Evolutionary conservation across 2,329 filamentous ascomycete genomes (phyloP).

Genomic region (Neoarthrinium moseri): DNA sequence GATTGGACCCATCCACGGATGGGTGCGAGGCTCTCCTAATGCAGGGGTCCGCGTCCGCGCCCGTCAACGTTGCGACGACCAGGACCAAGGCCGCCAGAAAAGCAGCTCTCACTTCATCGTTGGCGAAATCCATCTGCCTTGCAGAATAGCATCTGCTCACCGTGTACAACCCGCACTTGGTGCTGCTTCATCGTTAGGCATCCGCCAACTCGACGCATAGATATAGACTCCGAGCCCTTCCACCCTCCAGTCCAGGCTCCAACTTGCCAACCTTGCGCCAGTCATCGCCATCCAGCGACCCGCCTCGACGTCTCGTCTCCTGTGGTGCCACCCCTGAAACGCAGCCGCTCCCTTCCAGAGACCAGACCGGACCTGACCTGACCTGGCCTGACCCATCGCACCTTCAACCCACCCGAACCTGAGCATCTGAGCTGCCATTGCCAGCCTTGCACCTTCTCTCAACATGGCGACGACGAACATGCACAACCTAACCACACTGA

Average conservation of each 20-base stretch:
- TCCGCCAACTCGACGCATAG: not conserved
- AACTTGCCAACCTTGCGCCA: no score
- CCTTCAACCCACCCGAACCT: not conserved
- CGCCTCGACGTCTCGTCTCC: no score
- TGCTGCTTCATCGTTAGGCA: conserved; percentile 3
- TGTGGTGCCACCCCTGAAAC: not conserved
- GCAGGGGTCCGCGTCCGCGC: not conserved
- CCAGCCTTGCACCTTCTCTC: conserved; percentile 2
- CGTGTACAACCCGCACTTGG: not conserved
- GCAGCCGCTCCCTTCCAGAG: not conserved
- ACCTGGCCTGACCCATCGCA: not conserved
- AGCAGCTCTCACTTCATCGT: no score
- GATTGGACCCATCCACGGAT: no score
- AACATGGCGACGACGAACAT: conserved; percentile 78
- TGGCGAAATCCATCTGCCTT: no score
- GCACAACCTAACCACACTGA: conserved; percentile 95
- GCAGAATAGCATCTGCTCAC: not conserved
- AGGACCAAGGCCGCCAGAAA: no score
- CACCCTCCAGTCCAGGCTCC: no score
- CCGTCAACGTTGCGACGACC: no score
- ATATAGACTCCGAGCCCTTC: no score
- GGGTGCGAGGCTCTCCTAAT: no score
- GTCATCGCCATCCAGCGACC: no score
- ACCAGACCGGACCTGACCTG: no score
- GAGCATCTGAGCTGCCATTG: conserved; percentile 11